These are phyloP conservation scores for Naganishia randhawae DNA, from an alignment of 768 basidiomycete species.

Conservation along the genomic window DNA sequence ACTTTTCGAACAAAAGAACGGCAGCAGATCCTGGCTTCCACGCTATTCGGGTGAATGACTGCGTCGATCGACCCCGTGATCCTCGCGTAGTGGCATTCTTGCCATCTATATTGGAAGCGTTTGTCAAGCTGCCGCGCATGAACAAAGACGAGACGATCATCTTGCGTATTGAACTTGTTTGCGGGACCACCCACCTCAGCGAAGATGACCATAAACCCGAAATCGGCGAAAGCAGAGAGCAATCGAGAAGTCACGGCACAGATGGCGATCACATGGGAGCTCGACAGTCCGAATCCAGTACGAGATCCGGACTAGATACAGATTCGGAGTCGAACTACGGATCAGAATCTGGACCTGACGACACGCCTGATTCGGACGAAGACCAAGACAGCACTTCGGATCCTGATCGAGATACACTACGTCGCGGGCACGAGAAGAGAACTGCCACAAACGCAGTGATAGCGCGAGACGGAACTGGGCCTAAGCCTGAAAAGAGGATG, in stretches of 20 bases:
- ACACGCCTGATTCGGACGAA: no score
- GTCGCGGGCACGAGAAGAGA: not conserved
- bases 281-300: no score
- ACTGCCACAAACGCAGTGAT: not conserved
- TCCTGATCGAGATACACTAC: no score
- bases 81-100: not conserved
- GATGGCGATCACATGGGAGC: not conserved
- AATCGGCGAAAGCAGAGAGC: not conserved
- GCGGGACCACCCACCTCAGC: not conserved
- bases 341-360: no score
- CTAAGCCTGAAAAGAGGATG: not conserved
- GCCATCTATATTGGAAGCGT: not conserved
- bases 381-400: no score
- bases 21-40: not conserved
- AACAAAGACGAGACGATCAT: not conserved
- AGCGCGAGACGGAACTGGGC: not conserved
- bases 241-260: not conserved
- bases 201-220: not conserved
- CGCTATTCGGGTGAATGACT: slow-evolving; percentile 3
- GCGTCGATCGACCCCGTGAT: not conserved
- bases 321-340: no score
- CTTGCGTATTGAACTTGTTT: not conserved
- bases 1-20: not conserved
- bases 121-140: not conserved
- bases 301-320: no score